Evolutionary conservation across 805 yeast genomes (phyloP), one percentile per base, ranked within the genome.

Genomic region (Cyberlindnera suaveolens): DNA sequence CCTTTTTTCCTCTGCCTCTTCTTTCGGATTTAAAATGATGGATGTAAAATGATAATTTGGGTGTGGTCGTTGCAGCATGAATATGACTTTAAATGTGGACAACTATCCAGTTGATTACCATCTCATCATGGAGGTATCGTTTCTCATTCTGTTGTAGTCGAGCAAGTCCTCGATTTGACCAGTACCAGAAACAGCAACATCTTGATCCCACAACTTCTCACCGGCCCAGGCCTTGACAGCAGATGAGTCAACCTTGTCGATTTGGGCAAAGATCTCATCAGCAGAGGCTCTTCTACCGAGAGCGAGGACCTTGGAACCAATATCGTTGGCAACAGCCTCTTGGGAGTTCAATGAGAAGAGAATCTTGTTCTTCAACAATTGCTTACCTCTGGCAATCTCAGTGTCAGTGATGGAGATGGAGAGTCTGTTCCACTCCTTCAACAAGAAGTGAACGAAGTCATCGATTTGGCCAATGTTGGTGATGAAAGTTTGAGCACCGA

Each of bases 121-220:
- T 83, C 95, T 85, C 81, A 84, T 73, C 86, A 83, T 77, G 60
- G 93, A 78, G 89, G 86, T 85, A 61, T 83, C 90, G 69, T 81
- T 82, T 82, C 95, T 83, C 66, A 80, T 70, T 80, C 91, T 82
- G 78, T 71, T 74, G 79, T 85, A 85, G 67, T 85, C 95, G 63
- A 85, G 72, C 67, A 85, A 72, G 53, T 73, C 87, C 75, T 85
- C 95, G 70, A 83, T 84, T 71, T 82, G 85, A 67, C 95, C 95
- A 51, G 85, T 77, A 67, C 85, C 93, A 47, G 91, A 75, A 58
- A 85, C 70, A 55, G 87, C 95, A 60, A 85, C 72, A 68, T 85
- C 95, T 66, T 77, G 85, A 69, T 85, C 95, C 85, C 88, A 85
- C 65, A 85, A 73, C 67, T 77, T 72, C 49, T 73, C 71, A 60